Conservation (phyloP, 345 rosid species). For the Eucalyptus grandis region DNA sequence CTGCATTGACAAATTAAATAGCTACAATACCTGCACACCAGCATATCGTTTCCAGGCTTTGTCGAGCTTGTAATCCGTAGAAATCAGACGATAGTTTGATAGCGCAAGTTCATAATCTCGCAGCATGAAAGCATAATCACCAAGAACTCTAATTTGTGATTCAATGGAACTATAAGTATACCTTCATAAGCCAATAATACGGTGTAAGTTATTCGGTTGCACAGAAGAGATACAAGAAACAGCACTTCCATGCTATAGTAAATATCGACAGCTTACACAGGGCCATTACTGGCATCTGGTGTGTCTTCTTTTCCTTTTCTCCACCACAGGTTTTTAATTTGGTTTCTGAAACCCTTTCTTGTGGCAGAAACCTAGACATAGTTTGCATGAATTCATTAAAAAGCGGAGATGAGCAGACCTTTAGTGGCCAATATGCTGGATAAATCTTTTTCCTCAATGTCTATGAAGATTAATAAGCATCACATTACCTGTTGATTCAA, state of each 20-base stretch:
- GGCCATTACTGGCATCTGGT: constrained; percentile 49
- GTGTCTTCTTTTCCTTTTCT: constrained; percentile 96
- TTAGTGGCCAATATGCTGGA: not conserved
- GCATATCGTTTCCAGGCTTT: constrained; percentile 99
- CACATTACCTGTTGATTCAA: constrained; percentile 78
- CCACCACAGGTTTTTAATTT: constrained; percentile 96
- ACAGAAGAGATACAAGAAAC: not conserved
- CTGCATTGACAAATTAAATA: not conserved
- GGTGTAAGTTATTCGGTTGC: not conserved
- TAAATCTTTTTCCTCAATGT: not conserved
- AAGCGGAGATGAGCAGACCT: not conserved
- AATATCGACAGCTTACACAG: constrained; percentile 40
- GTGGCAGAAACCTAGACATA: constrained; percentile 69
- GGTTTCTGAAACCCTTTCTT: constrained; percentile 95
- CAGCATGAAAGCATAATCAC: constrained; percentile 97
- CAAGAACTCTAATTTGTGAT: constrained; percentile 91
- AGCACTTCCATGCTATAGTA: not conserved
- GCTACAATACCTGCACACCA: constrained; percentile 72
- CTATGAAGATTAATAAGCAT: not conserved
- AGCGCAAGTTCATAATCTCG: constrained; percentile 93
- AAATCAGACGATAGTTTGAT: constrained; percentile 87
- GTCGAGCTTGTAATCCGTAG: constrained; percentile 95
- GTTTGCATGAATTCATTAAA: not conserved
- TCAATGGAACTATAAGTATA: constrained; percentile 85
- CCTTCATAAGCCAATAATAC: constrained; percentile 31